These are phyloP conservation scores for Rubia balearica DNA, from an alignment of 305 asterid genomes.

Conservation along the genomic window DNA sequence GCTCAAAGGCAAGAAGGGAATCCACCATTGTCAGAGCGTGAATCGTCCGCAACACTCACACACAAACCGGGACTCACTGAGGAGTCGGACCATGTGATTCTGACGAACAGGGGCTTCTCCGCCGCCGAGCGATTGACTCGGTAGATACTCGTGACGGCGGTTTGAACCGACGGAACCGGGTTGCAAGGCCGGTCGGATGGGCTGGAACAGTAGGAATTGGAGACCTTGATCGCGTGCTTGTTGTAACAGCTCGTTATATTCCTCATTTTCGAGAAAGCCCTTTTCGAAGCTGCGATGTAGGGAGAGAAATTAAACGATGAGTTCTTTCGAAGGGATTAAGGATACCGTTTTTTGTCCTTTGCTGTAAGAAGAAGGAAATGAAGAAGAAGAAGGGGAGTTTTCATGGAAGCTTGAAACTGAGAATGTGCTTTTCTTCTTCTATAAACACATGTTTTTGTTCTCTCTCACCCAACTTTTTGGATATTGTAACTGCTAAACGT, in stretches of 20 bases:
- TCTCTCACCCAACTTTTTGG: neutral
- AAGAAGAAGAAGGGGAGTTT: neutral
- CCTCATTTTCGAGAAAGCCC: conserved; percentile 35
- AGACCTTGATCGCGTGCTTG: conserved; percentile 64
- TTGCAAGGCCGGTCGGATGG: conserved; percentile 32
- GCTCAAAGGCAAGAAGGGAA: conserved; percentile 72
- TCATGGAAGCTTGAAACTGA: conserved; percentile 12
- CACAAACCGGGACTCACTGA: conserved; percentile 35
- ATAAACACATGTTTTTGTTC: too few relatives aligned
- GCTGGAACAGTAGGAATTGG: conserved; percentile 69
- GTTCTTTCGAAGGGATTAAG: neutral
- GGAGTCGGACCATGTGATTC: conserved; percentile 47
- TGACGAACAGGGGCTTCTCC: conserved; percentile 31
- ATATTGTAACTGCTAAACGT: conserved; percentile 18
- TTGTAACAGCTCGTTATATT: conserved; percentile 54
- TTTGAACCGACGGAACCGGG: conserved; percentile 32
- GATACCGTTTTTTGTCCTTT: conserved; percentile 25
- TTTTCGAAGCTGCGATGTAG: neutral
- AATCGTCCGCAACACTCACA: conserved; percentile 32
- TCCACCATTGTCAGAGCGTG: conserved; percentile 44
- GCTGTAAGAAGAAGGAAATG: conserved; percentile 38
- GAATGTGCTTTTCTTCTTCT: too few relatives aligned
- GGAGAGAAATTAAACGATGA: neutral
- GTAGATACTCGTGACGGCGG: conserved; percentile 46
- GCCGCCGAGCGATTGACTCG: conserved; percentile 37